Base-by-base conservation (phyloP, 495 filamentous ascomycete species). In the Antarctomyces pellizariae region DNA sequence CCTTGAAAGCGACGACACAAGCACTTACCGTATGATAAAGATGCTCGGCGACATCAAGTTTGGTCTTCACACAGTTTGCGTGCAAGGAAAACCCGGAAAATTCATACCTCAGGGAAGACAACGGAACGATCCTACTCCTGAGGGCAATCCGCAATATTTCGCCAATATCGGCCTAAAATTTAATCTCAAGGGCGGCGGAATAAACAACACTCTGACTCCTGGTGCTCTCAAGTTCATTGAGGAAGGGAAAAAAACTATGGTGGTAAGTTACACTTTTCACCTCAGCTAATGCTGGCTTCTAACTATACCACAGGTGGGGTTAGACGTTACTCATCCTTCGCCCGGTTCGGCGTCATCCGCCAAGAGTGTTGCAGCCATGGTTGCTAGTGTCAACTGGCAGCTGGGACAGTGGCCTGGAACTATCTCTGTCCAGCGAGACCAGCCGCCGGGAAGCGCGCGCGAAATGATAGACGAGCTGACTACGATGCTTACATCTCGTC, bases 241-340 rank as follows among this genome's bases (percentile, higher is more conserved):
- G 19, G 52, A 69, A 12, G 58, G 57, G 3, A 64, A 62, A 29
- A 64, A 62, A 29, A 82, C 75, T 0, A 91, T 92, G 75, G 51
- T 91, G 10, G 58, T n/a, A n/a, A n/a, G n/a, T n/a, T n/a, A n/a
- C n/a, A n/a, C n/a, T n/a, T n/a, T n/a, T 45, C 11, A 20, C 7
- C 9, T 20, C 28, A 18, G 18, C 13, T 4, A 11, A 19, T 25
- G 29, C 34, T 34, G 30, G 30, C 32, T 19, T 22, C 33, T 3
- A 8, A 15, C 17, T 20, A 7, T 32, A 42, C 33, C n/a, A n/a
- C n/a, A n/a, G 49, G n/a, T 84, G 18, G 83, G 83, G 0, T 68
- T 80, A 22, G 83, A 92, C 38, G 80, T 90, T 2, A 86, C 79
- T 0, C 83, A 92, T 38, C 83, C 83, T 0, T 77, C 75, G 0